Evolutionary conservation across 441 rosid genomes (phyloP), one percentile per base, ranked within the genome.

Genomic region (Breynia disticha): DNA sequence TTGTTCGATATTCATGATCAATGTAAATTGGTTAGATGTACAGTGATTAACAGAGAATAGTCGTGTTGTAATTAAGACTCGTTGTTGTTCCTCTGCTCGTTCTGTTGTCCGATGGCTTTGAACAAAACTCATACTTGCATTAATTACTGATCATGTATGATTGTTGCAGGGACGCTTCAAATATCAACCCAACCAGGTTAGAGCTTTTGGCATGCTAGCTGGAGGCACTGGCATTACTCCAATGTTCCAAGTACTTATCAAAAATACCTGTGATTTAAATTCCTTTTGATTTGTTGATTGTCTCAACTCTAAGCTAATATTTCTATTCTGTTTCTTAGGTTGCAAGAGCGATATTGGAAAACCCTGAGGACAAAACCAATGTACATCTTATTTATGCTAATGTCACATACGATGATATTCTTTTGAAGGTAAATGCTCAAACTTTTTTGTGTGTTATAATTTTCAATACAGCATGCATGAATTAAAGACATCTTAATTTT

Each of bases 221-320:
- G 97, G 97, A 67, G 97, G 97, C 54, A 82, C 97, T 61, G 97
- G 97, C 67, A 87, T 90, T 62, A 87, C 97, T 64, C 97, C 97
- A 16, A 90, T 90, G 97, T 90, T 83, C 83, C 97, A 90, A 68
- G 97, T 87, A 66, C 54, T 68, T 50, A 47, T 55, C 50, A 10
- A 16, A n/a, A 66, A 50, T 32, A 16, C 15, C 46, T 16, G 10
- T 43, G 50, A 17, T 56, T 21, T 16, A 53, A 1, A n/a, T 28
- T 15, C 11, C 41, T 62, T 17, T 39, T 41, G 1, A 3, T 41
- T 13, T 11, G 15, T 48, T 68, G 54, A 15, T 50, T 44, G 14
- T 6, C 20, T 24, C 38, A 20, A n/a, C n/a, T n/a, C n/a, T n/a
- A n/a, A 67, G 58, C 39, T 28, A 52, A 15, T 60, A 11, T 35